These are phyloP conservation scores for Lagenidium sp. DNA, from an alignment of 352 stramenopile genomes.

Conservation along the genomic window DNA sequence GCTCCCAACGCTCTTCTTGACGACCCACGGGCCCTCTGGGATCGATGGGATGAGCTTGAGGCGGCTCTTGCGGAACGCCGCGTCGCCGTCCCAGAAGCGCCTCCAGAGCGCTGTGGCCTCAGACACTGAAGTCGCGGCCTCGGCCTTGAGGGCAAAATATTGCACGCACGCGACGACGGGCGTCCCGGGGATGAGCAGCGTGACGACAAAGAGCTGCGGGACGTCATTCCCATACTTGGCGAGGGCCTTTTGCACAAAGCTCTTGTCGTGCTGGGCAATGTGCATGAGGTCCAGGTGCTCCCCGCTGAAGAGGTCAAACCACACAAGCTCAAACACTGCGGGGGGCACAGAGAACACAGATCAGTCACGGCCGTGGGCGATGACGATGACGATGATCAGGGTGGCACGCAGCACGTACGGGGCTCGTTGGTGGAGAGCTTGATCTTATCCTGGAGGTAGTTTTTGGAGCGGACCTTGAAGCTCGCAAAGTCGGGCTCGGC, in stretches of 20 bases:
- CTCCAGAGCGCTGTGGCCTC: constrained; percentile 34
- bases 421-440: constrained; percentile 52
- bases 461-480: constrained; percentile 71
- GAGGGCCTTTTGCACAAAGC: constrained; percentile 50
- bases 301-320: constrained; percentile 74
- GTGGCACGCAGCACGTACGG: constrained; percentile 23
- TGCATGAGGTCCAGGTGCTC: constrained; percentile 58
- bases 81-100: constrained; percentile 48
- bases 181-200: constrained; percentile 55
- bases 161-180: constrained; percentile 62
- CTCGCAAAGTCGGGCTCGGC: constrained; percentile 40
- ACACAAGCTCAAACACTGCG: constrained; percentile 74
- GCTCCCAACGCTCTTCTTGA: constrained; percentile 69
- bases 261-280: constrained; percentile 56
- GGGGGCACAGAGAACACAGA: constrained; percentile 2
- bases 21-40: constrained; percentile 69
- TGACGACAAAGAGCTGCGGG: constrained; percentile 67
- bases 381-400: not conserved
- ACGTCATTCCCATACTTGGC: constrained; percentile 58
- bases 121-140: not conserved
- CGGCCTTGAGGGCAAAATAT: constrained; percentile 55
- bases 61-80: constrained; percentile 56
- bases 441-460: constrained; percentile 51
- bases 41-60: constrained; percentile 78
- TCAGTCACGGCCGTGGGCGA: too few species aligned